Base-by-base conservation (phyloP, 2,329 filamentous ascomycete genomes). In the Trichoderma sp. region DNA sequence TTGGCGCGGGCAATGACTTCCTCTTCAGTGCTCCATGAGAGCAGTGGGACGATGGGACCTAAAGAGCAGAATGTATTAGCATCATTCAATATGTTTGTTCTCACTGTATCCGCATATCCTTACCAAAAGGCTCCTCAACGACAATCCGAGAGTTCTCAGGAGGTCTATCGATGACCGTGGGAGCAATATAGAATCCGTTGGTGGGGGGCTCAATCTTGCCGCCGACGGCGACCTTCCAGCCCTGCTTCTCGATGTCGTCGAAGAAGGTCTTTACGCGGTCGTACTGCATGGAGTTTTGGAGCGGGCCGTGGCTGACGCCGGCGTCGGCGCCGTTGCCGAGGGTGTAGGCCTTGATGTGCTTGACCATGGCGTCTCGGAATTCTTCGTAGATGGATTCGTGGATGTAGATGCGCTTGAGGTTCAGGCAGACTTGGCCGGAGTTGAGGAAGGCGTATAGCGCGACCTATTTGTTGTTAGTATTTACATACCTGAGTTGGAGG, bases 151-250 rank as follows among this genome's bases (percentile, higher is more conserved):
- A 82, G 0, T 75, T 71, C 2, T 76, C 74, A 30, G 75, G 78
- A 3, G 81, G 79, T 11, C 80, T 75, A 1, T 76, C 77, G 34
- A 83, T 78, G 3, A 82, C 76, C 0, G 93, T 96, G 18, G 93
- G 93, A 84, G 94, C 86, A 81, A 96, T 94, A 85, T 94, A 96
- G 87, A 92, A 96, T 69, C 93, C 93, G 85, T 93, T 90, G 75
- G 85, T 81, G 72, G 92, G 91, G 82, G 76, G 71, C 12, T 79
- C 36, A 0, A 74, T 73, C 14, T 75, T 90, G 15, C 81, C 81
- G 11, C 80, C 80, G 0, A 76, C 71, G 9, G 75, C 76, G 6
- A 79, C 71, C 6, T 74, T 77, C 28, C 78, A 78, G 60, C 79
- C 78, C 3, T 76, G 73, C 60, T 77, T 79, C 51, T 78, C 79